Base-by-base conservation (phyloP, 306 rosid genomes). In the Prunus armeniaca region DNA sequence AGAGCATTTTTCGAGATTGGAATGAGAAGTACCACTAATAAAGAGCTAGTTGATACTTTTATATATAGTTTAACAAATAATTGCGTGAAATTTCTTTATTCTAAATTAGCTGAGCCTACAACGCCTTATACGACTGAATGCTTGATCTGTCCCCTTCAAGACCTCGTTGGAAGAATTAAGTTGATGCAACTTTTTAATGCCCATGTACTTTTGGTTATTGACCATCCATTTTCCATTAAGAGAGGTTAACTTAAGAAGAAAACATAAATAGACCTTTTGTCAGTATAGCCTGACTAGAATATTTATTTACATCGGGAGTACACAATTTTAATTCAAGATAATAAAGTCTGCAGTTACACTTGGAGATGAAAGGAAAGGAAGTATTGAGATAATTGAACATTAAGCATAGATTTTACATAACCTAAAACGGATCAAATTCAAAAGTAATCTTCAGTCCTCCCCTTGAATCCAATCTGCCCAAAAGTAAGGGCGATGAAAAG, bases 381-480 rank as follows among this genome's bases (percentile, higher is more conserved):
- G 20, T 38, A 38, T 52, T 43, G 20, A 52, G 67, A 71, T 11
- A 72, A 54, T 4, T 34, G 65, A 65, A 52, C 62, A 64, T 54
- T 17, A 38, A 52, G 56, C 60, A 64, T 20, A 64, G 60, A 45
- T 20, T 70, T 61, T 60, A 32, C 45, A 62, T 9, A 13, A 32
- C 22, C 2, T 5, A 64, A 52, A n/a, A 34, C 15, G 32, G 58
- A 54, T 54, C 50, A 60, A 9, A 18, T 82, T 78, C 72, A 82
- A 81, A 90, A 94, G 90, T 92, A 92, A 65, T 85, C 89, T 9
- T 95, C 97, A 18, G 97, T 87, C 93, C 97, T 92, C 65, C 97
- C 91, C 84, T 95, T 95, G 93, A 92, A 92, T 5, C 97, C 99
- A 78, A 95, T 95, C 80, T 95, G 99, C 78, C 97, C 97, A 52